phyloP scores from a whole-genome alignment of 2,329 filamentous ascomycete species.

The Bretziella fagacearum region DNA sequence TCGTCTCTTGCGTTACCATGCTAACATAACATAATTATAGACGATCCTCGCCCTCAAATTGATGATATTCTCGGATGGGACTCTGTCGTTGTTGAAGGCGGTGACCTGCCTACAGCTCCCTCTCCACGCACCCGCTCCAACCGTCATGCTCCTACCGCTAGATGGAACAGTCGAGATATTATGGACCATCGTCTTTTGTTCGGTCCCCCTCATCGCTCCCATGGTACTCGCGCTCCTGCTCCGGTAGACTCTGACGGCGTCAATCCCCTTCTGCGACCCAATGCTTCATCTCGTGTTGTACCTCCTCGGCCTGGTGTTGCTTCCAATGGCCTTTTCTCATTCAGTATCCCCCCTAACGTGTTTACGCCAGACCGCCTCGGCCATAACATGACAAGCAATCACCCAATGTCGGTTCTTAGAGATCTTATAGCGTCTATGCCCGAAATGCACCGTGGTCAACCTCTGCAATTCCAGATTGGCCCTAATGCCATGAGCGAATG shows the following conservation, averaged over 20 bases:
- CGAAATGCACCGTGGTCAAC: constrained; percentile 28
- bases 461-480: constrained; percentile 44
- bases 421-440: constrained; percentile 40
- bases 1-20: not conserved
- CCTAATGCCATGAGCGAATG: constrained; percentile 34
- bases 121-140: constrained; percentile 28
- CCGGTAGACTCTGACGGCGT: constrained; percentile 57
- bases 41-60: constrained; percentile 27
- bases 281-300: constrained; percentile 27
- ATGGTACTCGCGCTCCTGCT: not conserved
- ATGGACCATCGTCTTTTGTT: constrained; percentile 5
- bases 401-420: constrained; percentile 37
- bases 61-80: constrained; percentile 40
- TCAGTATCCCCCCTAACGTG: constrained; percentile 31
- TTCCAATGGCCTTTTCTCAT: constrained; percentile 25
- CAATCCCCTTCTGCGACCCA: constrained; percentile 69
- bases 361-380: constrained; percentile 20
- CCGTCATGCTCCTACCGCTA: constrained; percentile 2
- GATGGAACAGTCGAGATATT: constrained; percentile 10
- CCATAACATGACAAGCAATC: constrained; percentile 23
- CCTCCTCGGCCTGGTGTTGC: constrained; percentile 32
- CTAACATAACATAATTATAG: not conserved
- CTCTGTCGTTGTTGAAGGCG: constrained; percentile 19
- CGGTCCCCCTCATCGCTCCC: not conserved
- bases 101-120: not conserved